Conservation (phyloP, 1,284 basidiomycete genomes). For the Cutaneotrichosporon sp. region DNA sequence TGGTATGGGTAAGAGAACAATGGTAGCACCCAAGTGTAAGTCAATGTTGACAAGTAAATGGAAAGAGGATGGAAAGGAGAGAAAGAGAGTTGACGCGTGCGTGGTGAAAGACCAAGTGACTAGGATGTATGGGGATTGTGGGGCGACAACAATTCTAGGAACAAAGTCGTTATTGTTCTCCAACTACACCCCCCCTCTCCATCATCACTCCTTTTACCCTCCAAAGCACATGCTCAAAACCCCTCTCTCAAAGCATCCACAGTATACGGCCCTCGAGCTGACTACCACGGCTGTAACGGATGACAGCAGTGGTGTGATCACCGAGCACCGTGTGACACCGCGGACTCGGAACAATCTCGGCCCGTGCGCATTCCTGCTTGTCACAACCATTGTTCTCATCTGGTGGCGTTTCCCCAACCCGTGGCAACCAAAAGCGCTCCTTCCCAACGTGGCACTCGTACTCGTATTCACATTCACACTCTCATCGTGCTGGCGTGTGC, state of each 20-base stretch:
- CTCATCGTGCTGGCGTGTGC: conserved; percentile 4
- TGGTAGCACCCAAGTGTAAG: background rate
- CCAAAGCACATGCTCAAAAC: background rate
- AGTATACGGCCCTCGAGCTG: background rate
- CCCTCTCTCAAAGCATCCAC: background rate
- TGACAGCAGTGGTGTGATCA: background rate
- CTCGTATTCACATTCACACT: background rate
- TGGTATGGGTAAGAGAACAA: background rate
- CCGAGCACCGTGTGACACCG: conserved; percentile 7
- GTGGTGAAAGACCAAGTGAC: background rate
- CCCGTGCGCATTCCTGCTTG: background rate
- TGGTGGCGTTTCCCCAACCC: conserved; percentile 5
- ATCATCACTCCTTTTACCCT: background rate
- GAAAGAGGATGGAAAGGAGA: background rate
- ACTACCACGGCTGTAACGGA: background rate
- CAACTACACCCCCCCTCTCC: background rate
- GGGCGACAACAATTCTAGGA: background rate
- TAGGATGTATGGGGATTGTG: too few relatives aligned
- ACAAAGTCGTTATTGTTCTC: background rate
- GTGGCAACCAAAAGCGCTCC: background rate
- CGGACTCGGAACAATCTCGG: background rate
- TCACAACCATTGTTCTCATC: background rate
- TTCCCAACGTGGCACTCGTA: background rate
- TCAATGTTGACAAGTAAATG: background rate
- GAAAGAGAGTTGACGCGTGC: background rate